Evolutionary conservation across 495 filamentous ascomycete species (phyloP), one percentile per base, ranked within the genome.

Genomic region (Penicillium malachiteum): DNA sequence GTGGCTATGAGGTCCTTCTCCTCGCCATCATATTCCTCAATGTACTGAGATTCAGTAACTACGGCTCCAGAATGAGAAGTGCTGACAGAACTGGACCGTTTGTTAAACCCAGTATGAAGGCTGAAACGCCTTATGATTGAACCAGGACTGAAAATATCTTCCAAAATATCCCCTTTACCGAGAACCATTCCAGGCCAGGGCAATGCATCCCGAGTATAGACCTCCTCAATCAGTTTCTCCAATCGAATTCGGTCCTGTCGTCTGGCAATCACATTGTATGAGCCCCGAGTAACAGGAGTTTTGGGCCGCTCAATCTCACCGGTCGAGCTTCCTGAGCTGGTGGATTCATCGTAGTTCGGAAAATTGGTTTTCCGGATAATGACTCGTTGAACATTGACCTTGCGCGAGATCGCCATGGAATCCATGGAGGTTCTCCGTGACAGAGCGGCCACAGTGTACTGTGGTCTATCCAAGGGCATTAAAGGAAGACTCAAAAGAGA

Each of bases 331-430:
- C 40, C 17, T 7, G 47, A 55, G 13, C 52, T 42, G 16, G 46
- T 46, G 13, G 60, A 43, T 17, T 76, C 77, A 6, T 71, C 66
- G 2, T 58, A 69, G 46, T 84, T 86, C 21, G 84, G 78, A 16
- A 82, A 84, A 64, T 87, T 85, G 2, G 94, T 97, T 60, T 95
- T 96, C 63, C 89, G 92, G 64, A 98, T 91, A 37, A 96, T 88
- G 39, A 97, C 86, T 60, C 92, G 87, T 14, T 65, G 71, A 69
- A 84, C 43, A 79, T 74, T 51, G 31, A 48, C 54, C 35, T 81
- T 63, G 80, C 80, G 85, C 77, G 60, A 88, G 5, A 89, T 86
- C 11, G 85, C 82, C 18, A 89, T 81, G 38, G 89, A 82, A 59
- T 92, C 88, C 62, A 96, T 86, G 7, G 92, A 96, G 59, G 91